Evolutionary conservation across 441 rosid species (phyloP), one percentile per base, ranked within the genome.

Genomic region (Manihot esculenta): DNA sequence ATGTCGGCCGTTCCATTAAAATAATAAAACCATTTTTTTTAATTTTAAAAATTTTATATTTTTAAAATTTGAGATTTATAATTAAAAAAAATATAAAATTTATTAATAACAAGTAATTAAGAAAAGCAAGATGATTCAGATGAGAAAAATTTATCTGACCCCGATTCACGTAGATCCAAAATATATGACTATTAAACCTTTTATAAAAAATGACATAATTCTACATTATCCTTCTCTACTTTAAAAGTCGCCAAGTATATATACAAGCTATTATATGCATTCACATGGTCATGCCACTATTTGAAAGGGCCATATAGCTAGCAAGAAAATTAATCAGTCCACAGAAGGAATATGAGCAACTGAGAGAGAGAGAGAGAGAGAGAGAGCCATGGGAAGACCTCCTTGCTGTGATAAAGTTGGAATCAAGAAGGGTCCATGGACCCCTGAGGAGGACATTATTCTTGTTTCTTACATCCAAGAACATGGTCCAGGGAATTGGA

Each of bases 401-500:
- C 99, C 99, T 72, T 94, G 98, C 77, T 94, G 98, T 76, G 97
- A 92, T 61, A 93, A 92, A 87, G 85, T 85, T 60, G 94, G 98
- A 6, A 83, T 94, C 81, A 94, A 94, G 92, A 94, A 94, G 83
- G 99, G 99, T 69, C 99, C 97, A 68, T 94, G 99, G 99, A 94
- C 99, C 23, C 99, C 99, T 68, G 98, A 94, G 75, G 98, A 94
- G 76, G 99, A 94, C 81, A 89, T 94, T 85, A 89, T 94, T 73
- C 77, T 94, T 21, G 99, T 94, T 60, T 89, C 99, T 79, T 94
- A 92, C 78, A 90, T 94, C 69, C 97, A 92, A 82, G 86, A 89
- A 86, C 97, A 94, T 76, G 97, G 99, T 68, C 97, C 99, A 6
- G 97, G 97, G 26, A 94, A 92, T 62, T 94, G 99, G 99, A 89